phyloP scores from a whole-genome alignment of 352 stramenopile species.

The Phytopythium vexans region DNA sequence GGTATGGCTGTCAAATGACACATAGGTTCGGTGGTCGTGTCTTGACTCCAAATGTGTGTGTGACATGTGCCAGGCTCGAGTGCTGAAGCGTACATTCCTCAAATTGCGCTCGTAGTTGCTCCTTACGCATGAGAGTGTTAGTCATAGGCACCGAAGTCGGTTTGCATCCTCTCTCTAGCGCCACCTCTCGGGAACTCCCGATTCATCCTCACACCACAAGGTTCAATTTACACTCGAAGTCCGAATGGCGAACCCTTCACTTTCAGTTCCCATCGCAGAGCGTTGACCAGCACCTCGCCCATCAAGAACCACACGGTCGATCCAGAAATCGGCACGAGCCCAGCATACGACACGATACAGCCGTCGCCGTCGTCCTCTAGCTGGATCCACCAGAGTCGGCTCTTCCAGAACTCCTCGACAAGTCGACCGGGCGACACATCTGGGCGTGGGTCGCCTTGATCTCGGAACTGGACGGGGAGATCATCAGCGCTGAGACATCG shows the following conservation, averaged over 20 bases:
- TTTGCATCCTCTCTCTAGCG: neutral
- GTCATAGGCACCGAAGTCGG: too few relatives aligned
- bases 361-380: conserved; percentile 4
- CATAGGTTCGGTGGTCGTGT: neutral
- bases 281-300: conserved; percentile 8
- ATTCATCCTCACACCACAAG: neutral
- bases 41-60: neutral
- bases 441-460: neutral
- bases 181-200: neutral
- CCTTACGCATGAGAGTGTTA: too few relatives aligned
- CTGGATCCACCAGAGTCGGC: conserved; percentile 7
- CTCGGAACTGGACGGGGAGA: neutral
- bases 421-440: neutral
- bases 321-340: conserved; percentile 4
- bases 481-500: conserved; percentile 2
- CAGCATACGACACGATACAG: conserved; percentile 8
- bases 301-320: conserved; percentile 6
- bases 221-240: neutral
- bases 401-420: conserved; percentile 6
- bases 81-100: conserved; percentile 94
- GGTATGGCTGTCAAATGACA: conserved; percentile 18
- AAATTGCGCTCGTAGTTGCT: conserved; percentile 72
- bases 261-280: conserved; percentile 6
- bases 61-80: conserved; percentile 46
- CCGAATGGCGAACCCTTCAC: conserved; percentile 6